A percentile compares a stretch with the other conserved stretches of the same genome.
Evolutionary conservation across 2,329 filamentous ascomycete genomes (phyloP).

Genomic region (Pleurostoma richardsiae): DNA sequence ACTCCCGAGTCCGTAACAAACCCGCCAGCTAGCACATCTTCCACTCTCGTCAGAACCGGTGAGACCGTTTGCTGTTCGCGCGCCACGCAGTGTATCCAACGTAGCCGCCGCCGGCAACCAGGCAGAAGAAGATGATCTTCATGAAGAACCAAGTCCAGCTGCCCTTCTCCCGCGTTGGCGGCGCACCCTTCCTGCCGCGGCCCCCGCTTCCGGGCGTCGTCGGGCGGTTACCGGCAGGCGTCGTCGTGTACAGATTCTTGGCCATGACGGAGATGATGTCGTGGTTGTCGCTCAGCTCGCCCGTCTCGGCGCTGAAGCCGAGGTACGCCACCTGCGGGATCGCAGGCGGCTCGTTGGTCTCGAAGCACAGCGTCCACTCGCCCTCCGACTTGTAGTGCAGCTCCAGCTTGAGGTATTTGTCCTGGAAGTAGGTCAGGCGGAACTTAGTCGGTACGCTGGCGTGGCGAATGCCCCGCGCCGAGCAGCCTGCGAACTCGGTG

Average conservation of each 20-base stretch:
- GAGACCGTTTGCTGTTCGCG: conserved; percentile 54
- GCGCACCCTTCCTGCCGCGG: conserved; percentile 23
- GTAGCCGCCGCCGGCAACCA: conserved; percentile 69
- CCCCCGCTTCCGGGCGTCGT: conserved; percentile 29
- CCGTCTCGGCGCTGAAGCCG: conserved; percentile 82
- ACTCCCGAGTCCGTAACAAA: too few relatives aligned
- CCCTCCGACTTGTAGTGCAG: conserved; percentile 90
- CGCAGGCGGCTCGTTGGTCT: conserved; percentile 62
- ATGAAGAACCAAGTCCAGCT: conserved; percentile 63
- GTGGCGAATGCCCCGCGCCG: conserved; percentile 84
- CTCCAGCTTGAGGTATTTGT: conserved; percentile 85
- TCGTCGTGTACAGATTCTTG: conserved; percentile 76
- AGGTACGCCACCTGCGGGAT: conserved; percentile 75
- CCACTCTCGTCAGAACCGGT: conserved; percentile 42
- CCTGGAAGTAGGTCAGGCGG: conserved; percentile 91
- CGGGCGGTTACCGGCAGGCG: conserved; percentile 36
- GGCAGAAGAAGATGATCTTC: conserved; percentile 75
- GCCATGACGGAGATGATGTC: conserved; percentile 86
- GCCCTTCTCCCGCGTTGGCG: conserved; percentile 37
- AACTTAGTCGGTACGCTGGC: conserved; percentile 76
- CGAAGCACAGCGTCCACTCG: conserved; percentile 88
- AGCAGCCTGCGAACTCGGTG: conserved; percentile 91
- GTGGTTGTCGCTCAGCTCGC: conserved; percentile 95
- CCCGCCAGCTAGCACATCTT: too few relatives aligned
- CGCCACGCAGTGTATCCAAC: conserved; percentile 83